Percentiles rank a stretch among this genome's conserved stretches.
These are phyloP conservation scores for Backusella psychrophila DNA, from an alignment of 192 early-diverging fungal genomes.

Conservation along the genomic window DNA sequence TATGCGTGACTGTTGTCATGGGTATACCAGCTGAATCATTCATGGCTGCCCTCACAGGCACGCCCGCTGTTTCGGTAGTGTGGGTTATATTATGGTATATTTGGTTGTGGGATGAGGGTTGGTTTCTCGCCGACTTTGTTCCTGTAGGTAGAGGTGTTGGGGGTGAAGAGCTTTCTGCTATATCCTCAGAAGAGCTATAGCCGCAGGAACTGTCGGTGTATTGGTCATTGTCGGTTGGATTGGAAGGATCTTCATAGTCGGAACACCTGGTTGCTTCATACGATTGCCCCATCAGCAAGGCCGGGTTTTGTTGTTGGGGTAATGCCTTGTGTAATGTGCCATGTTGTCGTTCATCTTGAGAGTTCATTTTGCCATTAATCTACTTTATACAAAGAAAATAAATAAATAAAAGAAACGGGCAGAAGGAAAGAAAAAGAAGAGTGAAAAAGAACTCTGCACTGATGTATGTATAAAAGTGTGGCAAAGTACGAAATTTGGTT, in stretches of 20 bases:
- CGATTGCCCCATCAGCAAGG: neutral
- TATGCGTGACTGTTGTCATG: neutral
- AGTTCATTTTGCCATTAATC: neutral
- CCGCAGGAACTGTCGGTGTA: neutral
- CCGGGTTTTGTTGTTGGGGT: neutral
- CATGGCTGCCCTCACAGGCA: neutral
- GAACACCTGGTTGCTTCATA: neutral
- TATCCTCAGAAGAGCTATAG: neutral
- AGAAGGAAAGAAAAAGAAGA: neutral
- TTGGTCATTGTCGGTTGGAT: neutral
- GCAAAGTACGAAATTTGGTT: too few species aligned
- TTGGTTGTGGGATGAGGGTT: neutral
- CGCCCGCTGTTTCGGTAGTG: neutral
- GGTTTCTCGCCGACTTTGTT: neutral
- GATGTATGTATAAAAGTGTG: too few species aligned
- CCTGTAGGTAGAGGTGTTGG: neutral
- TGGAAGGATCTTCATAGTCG: neutral
- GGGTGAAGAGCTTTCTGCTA: neutral
- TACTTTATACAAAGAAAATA: neutral
- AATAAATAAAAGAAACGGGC: neutral
- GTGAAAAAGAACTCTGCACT: neutral
- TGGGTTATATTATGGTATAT: neutral
- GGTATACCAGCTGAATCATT: neutral
- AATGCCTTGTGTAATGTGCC: neutral
- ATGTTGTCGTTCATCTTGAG: neutral